Conservation (phyloP, 1,284 basidiomycete genomes). For the Hypsizygus ulmarius region DNA sequence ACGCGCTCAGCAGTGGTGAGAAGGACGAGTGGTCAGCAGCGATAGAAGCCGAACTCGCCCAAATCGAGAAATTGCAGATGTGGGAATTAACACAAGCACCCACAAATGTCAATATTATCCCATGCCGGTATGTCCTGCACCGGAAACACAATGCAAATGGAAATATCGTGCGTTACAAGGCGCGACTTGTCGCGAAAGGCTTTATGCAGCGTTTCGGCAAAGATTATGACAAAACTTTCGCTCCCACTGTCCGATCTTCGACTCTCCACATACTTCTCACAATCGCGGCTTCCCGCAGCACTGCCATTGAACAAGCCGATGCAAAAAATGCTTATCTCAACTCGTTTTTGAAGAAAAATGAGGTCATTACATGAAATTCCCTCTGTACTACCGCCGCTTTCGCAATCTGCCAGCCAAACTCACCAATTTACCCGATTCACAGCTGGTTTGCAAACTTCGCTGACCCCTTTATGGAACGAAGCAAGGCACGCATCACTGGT, state of each 20-base stretch:
- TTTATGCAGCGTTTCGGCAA: conserved; percentile 16
- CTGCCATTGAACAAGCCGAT: no score
- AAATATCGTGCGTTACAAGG: conserved; percentile 10
- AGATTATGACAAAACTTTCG: conserved; percentile 20
- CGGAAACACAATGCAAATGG: conserved; percentile 14
- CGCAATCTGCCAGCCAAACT: no score
- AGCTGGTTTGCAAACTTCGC: background rate
- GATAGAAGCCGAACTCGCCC: conserved; percentile 25
- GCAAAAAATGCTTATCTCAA: no score
- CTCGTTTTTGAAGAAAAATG: no score
- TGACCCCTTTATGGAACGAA: conserved; percentile 27
- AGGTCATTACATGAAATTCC: no score
- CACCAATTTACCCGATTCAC: conserved; percentile 1
- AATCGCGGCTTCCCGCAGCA: background rate
- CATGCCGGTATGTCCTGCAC: conserved; percentile 27
- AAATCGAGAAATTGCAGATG: conserved; percentile 23
- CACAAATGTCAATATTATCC: conserved; percentile 11
- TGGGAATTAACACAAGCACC: conserved; percentile 14
- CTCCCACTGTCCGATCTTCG: conserved; percentile 15
- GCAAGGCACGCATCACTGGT: conserved; percentile 29
- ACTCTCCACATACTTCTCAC: conserved; percentile 18
- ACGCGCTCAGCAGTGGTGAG: conserved; percentile 7
- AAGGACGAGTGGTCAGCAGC: conserved; percentile 6
- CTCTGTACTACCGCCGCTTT: no score
- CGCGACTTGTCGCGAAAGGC: conserved; percentile 19